A percentile compares a stretch with the other conserved stretches of the same genome.
Conservation (phyloP, 129 eudicot species). For the Heracleum sosnowskyi region DNA sequence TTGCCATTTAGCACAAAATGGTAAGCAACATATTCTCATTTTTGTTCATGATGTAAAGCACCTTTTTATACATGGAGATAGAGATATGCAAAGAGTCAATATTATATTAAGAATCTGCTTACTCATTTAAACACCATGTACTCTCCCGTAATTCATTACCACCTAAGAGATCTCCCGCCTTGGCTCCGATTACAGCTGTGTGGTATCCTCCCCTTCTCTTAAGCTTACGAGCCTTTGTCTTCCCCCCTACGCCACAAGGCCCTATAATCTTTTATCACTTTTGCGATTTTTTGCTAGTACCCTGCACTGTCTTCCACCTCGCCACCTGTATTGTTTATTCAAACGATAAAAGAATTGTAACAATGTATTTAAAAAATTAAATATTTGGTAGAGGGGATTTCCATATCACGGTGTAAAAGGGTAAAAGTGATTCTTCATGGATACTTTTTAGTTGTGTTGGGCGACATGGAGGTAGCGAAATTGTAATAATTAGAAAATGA, state of each 20-base stretch:
- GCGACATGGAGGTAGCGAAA: not conserved
- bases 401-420: not conserved
- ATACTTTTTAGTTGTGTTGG: not conserved
- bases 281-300: not conserved
- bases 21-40: conserved; percentile 20
- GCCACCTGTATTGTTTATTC: not conserved
- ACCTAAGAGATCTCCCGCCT: not conserved
- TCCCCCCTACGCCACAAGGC: not conserved
- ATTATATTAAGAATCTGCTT: not conserved
- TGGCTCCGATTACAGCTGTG: not conserved
- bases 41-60: not conserved
- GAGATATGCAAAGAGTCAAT: not conserved
- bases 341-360: not conserved
- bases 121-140: not conserved
- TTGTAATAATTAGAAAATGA: not conserved
- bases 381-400: not conserved
- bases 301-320: not conserved
- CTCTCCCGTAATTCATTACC: not conserved
- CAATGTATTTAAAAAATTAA: no score
- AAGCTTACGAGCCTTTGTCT: not conserved
- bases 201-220: not conserved
- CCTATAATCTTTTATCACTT: not conserved
- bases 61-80: not conserved
- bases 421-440: not conserved
- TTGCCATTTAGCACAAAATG: conserved; percentile 96